Evolutionary conservation across 371 early-diverging fungal species (phyloP).

Genomic region (Rhizopus microsporus): DNA sequence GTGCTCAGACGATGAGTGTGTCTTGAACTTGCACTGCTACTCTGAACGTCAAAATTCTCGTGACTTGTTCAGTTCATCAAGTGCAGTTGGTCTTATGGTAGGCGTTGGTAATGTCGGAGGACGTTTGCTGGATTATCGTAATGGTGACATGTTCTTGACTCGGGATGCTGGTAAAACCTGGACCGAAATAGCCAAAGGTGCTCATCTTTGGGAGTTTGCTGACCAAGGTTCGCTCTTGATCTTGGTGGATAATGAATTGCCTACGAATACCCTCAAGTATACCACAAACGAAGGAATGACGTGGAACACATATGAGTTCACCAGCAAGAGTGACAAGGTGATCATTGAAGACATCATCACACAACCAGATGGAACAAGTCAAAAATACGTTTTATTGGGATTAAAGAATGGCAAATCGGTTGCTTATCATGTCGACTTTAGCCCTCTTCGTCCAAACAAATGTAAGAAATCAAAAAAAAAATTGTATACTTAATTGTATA

Average conservation of each 20-base stretch:
- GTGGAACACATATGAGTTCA: conserved; percentile 61
- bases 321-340: conserved; percentile 48
- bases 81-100: conserved; percentile 87
- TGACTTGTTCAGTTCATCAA: conserved; percentile 74
- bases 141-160: conserved; percentile 84
- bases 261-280: conserved; percentile 71
- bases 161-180: conserved; percentile 83
- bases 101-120: conserved; percentile 93
- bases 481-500: background rate
- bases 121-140: conserved; percentile 60
- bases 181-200: conserved; percentile 69
- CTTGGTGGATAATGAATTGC: conserved; percentile 72
- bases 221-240: conserved; percentile 82
- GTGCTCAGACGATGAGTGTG: conserved; percentile 46
- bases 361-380: conserved; percentile 72
- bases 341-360: conserved; percentile 69
- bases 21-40: conserved; percentile 80
- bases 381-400: conserved; percentile 72
- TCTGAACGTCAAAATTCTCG: conserved; percentile 76
- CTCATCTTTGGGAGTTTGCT: conserved; percentile 85
- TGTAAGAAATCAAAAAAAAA: conserved; percentile 44
- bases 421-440: conserved; percentile 77
- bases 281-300: conserved; percentile 66
- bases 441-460: conserved; percentile 59
- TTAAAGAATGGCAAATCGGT: conserved; percentile 45